These are phyloP conservation scores for Fusarium liriodendri DNA, from an alignment of 2,329 filamentous ascomycete genomes.

Conservation along the genomic window DNA sequence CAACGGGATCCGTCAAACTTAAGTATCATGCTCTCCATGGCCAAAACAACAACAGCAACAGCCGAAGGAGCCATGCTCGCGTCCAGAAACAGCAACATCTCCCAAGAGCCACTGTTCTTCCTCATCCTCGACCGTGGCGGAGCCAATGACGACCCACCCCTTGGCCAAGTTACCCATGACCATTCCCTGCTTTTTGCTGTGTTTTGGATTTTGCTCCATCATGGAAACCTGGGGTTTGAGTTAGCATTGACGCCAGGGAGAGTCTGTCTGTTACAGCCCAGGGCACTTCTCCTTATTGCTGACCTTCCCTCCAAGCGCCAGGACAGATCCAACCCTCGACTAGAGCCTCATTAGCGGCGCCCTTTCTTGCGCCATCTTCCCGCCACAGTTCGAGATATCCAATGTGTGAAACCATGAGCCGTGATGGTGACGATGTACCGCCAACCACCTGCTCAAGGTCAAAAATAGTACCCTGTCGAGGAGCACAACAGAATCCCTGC, in stretches of 20 bases:
- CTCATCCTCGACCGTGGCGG: background rate
- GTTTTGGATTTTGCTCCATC: slow-evolving; percentile 27
- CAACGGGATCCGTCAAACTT: slow-evolving; percentile 19
- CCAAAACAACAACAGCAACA: background rate
- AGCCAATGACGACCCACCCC: slow-evolving; percentile 27
- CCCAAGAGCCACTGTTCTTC: slow-evolving; percentile 22
- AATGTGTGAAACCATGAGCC: background rate
- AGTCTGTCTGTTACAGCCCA: no score
- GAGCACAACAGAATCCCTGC: slow-evolving; percentile 20
- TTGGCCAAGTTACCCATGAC: background rate
- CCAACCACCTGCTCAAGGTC: slow-evolving; percentile 9
- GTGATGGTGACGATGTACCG: background rate
- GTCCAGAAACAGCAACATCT: background rate
- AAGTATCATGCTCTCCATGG: slow-evolving; percentile 2
- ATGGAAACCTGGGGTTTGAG: slow-evolving; percentile 18
- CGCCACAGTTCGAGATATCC: slow-evolving; percentile 3
- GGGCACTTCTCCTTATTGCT: no score
- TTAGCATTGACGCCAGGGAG: background rate
- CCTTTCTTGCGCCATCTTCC: background rate
- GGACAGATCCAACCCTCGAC: background rate
- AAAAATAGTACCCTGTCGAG: slow-evolving; percentile 32
- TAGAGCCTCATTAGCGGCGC: background rate
- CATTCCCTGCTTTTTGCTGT: slow-evolving; percentile 14
- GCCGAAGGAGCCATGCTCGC: slow-evolving; percentile 6
- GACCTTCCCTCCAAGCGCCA: background rate